Evolutionary conservation across 2,329 filamentous ascomycete species (phyloP).

Genomic region (Bipolaris sorokiniana): DNA sequence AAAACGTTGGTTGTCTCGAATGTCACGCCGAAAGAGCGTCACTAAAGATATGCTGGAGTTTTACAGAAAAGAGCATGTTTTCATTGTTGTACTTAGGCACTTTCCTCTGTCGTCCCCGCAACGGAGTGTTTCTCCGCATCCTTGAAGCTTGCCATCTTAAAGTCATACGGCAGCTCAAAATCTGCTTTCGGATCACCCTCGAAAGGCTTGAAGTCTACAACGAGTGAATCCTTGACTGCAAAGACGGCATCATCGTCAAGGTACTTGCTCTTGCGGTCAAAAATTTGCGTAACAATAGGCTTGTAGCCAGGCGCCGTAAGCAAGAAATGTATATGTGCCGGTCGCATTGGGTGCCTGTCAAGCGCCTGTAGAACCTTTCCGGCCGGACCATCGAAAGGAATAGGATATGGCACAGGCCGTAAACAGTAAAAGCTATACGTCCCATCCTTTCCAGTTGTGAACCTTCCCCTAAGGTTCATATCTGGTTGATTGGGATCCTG

Average conservation of each 20-base stretch:
- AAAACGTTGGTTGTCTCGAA: not conserved
- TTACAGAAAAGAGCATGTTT: not conserved
- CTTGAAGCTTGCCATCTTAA: conserved; percentile 51
- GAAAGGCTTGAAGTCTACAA: conserved; percentile 63
- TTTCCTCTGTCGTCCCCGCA: conserved; percentile 36
- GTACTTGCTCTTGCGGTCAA: conserved; percentile 70
- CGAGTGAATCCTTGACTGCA: conserved; percentile 64
- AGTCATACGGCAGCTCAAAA: conserved; percentile 61
- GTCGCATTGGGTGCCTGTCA: conserved; percentile 66
- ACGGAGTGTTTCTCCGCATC: conserved; percentile 40
- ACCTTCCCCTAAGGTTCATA: conserved; percentile 75
- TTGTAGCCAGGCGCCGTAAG: conserved; percentile 66
- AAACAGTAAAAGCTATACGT: conserved; percentile 60
- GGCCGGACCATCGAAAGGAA: conserved; percentile 64
- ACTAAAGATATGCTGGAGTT: not conserved
- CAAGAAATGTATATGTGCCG: conserved; percentile 69
- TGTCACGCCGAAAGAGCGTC: not conserved
- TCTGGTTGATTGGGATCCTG: conserved; percentile 74
- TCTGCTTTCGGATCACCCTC: conserved; percentile 59
- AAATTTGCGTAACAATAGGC: conserved; percentile 78
- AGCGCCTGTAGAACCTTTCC: conserved; percentile 64
- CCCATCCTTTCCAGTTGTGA: conserved; percentile 70
- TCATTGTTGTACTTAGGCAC: conserved; percentile 12
- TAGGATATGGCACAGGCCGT: conserved; percentile 57
- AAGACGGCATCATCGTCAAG: conserved; percentile 65